Evolutionary conservation across 2,329 filamentous ascomycete genomes (phyloP).

Genomic region (Xylariaceae sp.): DNA sequence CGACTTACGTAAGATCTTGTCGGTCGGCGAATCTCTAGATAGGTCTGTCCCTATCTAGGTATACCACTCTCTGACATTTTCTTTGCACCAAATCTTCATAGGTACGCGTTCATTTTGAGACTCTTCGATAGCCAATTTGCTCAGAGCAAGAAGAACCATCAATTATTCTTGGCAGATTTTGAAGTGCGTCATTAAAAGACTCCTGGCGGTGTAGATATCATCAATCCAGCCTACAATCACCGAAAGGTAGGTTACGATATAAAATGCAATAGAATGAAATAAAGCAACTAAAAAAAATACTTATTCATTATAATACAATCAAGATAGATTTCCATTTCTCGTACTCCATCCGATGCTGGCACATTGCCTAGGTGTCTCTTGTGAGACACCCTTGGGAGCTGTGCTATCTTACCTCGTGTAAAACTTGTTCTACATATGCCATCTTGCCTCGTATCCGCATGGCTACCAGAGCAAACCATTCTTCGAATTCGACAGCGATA

Average conservation of each 20-base stretch:
- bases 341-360: not conserved
- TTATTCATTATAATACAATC: conserved; percentile 13
- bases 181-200: no score
- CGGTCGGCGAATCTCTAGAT: no score
- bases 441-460: conserved; percentile 5
- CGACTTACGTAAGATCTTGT: no score
- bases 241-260: not conserved
- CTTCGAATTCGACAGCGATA: not conserved
- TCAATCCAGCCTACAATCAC: not conserved
- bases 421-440: not conserved
- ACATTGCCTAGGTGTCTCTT: conserved; percentile 1
- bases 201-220: no score
- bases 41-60: no score
- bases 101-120: no score
- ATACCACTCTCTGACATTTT: no score
- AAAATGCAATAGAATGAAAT: not conserved
- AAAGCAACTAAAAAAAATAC: no score
- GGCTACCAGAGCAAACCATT: not conserved
- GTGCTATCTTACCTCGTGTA: conserved; percentile 1
- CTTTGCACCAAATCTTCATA: no score
- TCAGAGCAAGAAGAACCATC: no score
- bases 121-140: no score
- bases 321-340: conserved; percentile 3
- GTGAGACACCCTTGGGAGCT: not conserved
- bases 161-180: no score